Evolutionary conservation across 1,284 basidiomycete species (phyloP).

Genomic region (Marasmius sp.): DNA sequence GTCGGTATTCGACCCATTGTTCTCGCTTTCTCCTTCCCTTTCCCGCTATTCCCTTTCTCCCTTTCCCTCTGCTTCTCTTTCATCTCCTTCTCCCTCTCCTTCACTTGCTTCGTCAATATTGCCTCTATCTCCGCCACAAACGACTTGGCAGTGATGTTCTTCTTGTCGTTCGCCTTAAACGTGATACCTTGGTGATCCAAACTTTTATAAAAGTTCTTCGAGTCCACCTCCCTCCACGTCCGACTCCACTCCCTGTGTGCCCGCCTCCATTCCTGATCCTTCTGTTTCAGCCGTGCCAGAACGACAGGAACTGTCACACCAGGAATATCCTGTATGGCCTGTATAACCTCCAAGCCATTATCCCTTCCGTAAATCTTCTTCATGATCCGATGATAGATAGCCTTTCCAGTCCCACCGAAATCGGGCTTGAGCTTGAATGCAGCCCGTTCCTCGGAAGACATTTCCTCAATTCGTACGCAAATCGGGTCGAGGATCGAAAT

Average conservation of each 20-base stretch:
- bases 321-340: constrained; percentile 92
- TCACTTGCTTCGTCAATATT: constrained; percentile 69
- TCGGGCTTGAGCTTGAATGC: constrained; percentile 86
- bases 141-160: constrained; percentile 87
- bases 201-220: constrained; percentile 96
- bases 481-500: constrained; percentile 93
- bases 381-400: constrained; percentile 91
- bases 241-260: constrained; percentile 95
- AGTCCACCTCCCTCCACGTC: constrained; percentile 96
- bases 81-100: constrained; percentile 32
- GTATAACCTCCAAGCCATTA: constrained; percentile 82
- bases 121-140: constrained; percentile 89
- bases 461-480: constrained; percentile 82
- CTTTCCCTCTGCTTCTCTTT: background rate
- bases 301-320: constrained; percentile 92
- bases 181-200: constrained; percentile 94
- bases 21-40: constrained; percentile 32
- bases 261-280: constrained; percentile 97
- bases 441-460: constrained; percentile 87
- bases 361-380: constrained; percentile 93
- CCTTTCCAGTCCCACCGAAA: constrained; percentile 86
- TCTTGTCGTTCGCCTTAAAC: constrained; percentile 97
- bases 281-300: constrained; percentile 86
- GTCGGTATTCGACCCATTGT: background rate
- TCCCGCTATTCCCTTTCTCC: constrained; percentile 23